These are phyloP conservation scores for Trifolium repens DNA, from an alignment of 306 rosid genomes.

Conservation along the genomic window DNA sequence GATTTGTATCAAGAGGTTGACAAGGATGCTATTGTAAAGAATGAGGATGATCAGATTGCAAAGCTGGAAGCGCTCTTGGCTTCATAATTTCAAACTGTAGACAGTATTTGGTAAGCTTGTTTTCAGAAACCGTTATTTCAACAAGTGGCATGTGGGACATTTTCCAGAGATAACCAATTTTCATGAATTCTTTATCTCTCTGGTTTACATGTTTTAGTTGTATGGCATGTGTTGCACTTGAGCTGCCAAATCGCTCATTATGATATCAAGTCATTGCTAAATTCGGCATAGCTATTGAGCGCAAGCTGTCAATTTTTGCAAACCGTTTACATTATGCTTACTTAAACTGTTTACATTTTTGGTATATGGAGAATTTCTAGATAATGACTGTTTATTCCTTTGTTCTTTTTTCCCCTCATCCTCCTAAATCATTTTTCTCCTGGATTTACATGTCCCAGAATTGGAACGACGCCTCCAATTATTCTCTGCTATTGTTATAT, in stretches of 20 bases:
- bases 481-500: background rate
- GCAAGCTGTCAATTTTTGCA: slow-evolving; percentile 3
- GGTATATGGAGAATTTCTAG: background rate
- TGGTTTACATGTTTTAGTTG: slow-evolving; percentile 31
- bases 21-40: slow-evolving; percentile 75
- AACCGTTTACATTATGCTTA: background rate
- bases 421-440: background rate
- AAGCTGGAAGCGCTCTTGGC: slow-evolving; percentile 87
- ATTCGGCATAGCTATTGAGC: background rate
- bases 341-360: background rate
- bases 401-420: background rate
- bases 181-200: slow-evolving; percentile 18
- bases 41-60: slow-evolving; percentile 92
- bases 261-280: slow-evolving; percentile 17
- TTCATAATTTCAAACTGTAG: slow-evolving; percentile 53
- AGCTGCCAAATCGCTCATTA: background rate
- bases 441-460: background rate
- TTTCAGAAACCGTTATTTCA: slow-evolving; percentile 1
- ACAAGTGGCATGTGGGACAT: slow-evolving; percentile 28
- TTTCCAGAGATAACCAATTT: slow-evolving; percentile 30
- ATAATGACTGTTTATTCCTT: background rate
- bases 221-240: slow-evolving; percentile 18
- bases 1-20: slow-evolving; percentile 81
- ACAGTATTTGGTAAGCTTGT: slow-evolving; percentile 20
- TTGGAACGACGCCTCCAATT: background rate